Conservation (phyloP, 2,329 filamentous ascomycete genomes). For the Aotearoamyces nothofagi region DNA sequence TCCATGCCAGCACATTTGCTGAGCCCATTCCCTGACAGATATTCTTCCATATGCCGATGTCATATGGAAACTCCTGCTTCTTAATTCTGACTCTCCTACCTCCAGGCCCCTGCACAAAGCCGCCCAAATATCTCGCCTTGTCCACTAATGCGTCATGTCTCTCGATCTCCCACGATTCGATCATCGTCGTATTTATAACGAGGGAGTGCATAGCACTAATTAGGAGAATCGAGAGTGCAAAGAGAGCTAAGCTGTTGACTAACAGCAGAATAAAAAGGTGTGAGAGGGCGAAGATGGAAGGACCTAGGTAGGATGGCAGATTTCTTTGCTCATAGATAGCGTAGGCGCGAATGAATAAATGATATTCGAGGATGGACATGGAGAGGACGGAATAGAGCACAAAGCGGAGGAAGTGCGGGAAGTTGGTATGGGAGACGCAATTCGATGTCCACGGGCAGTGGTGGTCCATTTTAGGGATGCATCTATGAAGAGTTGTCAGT, state of each 20-base stretch:
- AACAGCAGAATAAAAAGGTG: conserved; percentile 44
- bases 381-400: conserved; percentile 51
- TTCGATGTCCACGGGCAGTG: conserved; percentile 78
- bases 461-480: conserved; percentile 72
- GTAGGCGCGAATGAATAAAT: conserved; percentile 42
- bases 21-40: conserved; percentile 64
- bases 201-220: conserved; percentile 45
- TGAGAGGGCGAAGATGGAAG: conserved; percentile 39
- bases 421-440: conserved; percentile 69
- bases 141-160: conserved; percentile 42
- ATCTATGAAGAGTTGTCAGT: conserved; percentile 23
- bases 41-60: conserved; percentile 61
- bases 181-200: conserved; percentile 59
- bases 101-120: conserved; percentile 25
- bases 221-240: conserved; percentile 51
- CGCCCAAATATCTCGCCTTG: conserved; percentile 25
- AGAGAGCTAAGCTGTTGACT: conserved; percentile 40
- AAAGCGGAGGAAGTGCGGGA: conserved; percentile 73
- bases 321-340: conserved; percentile 49
- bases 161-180: conserved; percentile 64
- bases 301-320: conserved; percentile 62
- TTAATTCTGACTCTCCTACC: conserved; percentile 37
- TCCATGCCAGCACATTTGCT: conserved; percentile 48
- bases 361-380: conserved; percentile 39
- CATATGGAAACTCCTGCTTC: conserved; percentile 68